These are phyloP conservation scores for Claviceps digitariae DNA, from an alignment of 2,329 filamentous ascomycete genomes.

Conservation along the genomic window DNA sequence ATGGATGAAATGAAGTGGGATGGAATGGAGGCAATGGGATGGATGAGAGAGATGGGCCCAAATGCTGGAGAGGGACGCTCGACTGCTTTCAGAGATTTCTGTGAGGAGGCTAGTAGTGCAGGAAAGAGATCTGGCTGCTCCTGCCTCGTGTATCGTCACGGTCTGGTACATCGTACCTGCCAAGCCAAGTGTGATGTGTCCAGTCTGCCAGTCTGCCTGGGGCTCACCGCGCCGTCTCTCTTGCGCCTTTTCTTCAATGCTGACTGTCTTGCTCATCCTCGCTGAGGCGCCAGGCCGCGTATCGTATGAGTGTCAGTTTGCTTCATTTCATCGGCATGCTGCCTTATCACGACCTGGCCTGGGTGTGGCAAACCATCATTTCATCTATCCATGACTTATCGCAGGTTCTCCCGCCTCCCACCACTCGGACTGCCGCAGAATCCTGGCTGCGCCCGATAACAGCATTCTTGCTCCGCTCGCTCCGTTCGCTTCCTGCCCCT, in stretches of 20 bases:
- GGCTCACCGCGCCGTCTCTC: no score
- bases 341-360: constrained; percentile 2
- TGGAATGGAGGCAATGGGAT: no score
- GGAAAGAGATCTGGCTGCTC: not conserved
- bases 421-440: not conserved
- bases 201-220: no score
- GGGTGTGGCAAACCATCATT: not conserved
- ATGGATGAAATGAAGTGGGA: no score
- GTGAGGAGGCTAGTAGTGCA: not conserved
- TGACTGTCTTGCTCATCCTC: not conserved
- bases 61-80: no score
- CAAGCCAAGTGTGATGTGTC: no score
- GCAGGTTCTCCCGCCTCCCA: not conserved
- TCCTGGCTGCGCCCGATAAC: constrained; percentile 3
- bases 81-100: not conserved
- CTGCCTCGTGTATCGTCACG: not conserved
- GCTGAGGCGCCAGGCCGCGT: no score
- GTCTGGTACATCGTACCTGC: not conserved
- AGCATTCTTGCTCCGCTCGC: not conserved
- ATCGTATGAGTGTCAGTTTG: not conserved
- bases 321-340: constrained; percentile 6
- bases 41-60: not conserved
- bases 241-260: not conserved
- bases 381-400: not conserved
- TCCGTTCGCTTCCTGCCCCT: not conserved